Conservation (phyloP, 805 yeast genomes). For the Barnettozyma populi region DNA sequence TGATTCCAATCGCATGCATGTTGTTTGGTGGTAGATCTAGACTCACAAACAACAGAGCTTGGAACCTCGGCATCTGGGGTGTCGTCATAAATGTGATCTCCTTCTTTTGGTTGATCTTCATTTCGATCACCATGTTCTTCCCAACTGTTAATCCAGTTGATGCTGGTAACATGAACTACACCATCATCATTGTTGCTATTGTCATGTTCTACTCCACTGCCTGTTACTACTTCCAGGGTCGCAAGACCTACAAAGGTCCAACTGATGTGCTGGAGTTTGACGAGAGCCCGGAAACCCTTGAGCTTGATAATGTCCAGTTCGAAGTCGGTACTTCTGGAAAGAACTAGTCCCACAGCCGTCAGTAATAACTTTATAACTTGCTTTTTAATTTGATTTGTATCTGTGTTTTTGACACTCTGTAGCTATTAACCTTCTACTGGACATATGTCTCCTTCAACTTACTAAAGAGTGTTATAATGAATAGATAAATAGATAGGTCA, state of each 20-base stretch:
- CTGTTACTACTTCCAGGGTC: conserved; percentile 24
- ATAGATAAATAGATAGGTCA: conserved; percentile 3
- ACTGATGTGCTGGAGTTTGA: conserved; percentile 16
- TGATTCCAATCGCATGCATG: conserved; percentile 27
- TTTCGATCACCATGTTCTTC: conserved; percentile 23
- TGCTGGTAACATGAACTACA: conserved; percentile 25
- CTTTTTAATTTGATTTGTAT: no score
- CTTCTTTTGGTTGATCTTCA: conserved; percentile 19
- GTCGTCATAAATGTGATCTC: conserved; percentile 18
- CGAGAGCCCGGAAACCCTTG: conserved; percentile 5
- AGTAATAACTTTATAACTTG: background rate
- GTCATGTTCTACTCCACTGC: conserved; percentile 21
- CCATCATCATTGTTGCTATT: conserved; percentile 23
- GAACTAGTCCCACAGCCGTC: background rate
- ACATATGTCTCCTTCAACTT: background rate
- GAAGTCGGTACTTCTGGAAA: conserved; percentile 3
- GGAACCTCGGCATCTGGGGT: conserved; percentile 24
- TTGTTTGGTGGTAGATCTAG: conserved; percentile 22
- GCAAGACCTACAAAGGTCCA: conserved; percentile 25
- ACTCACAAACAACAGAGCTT: conserved; percentile 20
- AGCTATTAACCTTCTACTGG: no score
- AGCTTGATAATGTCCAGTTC: conserved; percentile 7
- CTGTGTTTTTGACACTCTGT: no score
- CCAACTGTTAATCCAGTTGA: conserved; percentile 23
- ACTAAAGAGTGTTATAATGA: conserved; percentile 4